Evolutionary conservation across 225 moss, liverwort and hornwort species (phyloP), one percentile per base, ranked within the genome.

Genomic region (Anthoceros angustus): DNA sequence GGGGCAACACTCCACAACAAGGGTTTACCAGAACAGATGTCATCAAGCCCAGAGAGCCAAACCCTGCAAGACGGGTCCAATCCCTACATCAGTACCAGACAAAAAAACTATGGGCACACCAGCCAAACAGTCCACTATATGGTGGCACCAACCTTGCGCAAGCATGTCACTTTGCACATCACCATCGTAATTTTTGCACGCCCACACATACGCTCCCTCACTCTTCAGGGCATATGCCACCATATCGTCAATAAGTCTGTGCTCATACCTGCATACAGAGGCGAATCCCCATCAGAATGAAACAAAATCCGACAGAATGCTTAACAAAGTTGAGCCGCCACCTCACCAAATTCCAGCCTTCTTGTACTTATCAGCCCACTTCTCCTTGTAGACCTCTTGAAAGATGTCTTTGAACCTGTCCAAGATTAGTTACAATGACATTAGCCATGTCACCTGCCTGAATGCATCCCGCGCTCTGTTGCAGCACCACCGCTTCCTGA

Each of bases 141-240:
- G 67, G 15, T 39, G 32, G 68, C 12, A 63, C 67, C 43, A 15
- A 86, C 88, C 92, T 81, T 95, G 95, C 46, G 95, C 95, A 74
- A 95, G 86, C 91, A 95, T 88, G 67, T 95, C 95, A 78, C 95
- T 95, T 72, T 95, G 95, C 55, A 95, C 95, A 79, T 95, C 91
- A 67, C 95, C 95, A 72, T 95, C 95, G 41, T 95, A 95, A 66
- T 95, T 95, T 70, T 95, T 95, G 73, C 95, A 95, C 6, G 95
- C 95, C 95, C 95, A 95, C 5, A 95, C 85, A 71, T 95, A 95
- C 62, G 74, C 95, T 63, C 95, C 95, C 14, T 91, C 88, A 40
- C 95, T 95, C 77, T 95, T 95, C 0, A 95, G 42, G 1, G 78
- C 80, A 69, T 91, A 91, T 15, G 95, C 90, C 41, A 95, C 95